Evolutionary conservation across 2,329 filamentous ascomycete species (phyloP).

Genomic region (Cladosporium sp.): DNA sequence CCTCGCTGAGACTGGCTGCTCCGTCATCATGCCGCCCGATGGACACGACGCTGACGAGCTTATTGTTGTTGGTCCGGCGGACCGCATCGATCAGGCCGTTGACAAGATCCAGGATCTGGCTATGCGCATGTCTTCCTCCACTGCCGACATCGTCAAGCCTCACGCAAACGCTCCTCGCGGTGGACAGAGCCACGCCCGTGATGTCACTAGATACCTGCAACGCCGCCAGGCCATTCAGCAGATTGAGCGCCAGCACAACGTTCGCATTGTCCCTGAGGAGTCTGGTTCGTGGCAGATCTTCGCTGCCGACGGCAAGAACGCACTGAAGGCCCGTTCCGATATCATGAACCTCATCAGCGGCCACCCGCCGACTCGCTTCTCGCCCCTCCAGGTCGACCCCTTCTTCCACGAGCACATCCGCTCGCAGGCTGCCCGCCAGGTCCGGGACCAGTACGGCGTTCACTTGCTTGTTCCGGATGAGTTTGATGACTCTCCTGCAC

Average conservation of each 20-base stretch:
- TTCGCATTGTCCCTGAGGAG: constrained; percentile 75
- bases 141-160: constrained; percentile 74
- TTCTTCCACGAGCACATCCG: constrained; percentile 73
- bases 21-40: constrained; percentile 70
- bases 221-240: constrained; percentile 75
- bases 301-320: constrained; percentile 77
- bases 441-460: constrained; percentile 65
- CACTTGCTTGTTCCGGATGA: constrained; percentile 65
- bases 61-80: constrained; percentile 73
- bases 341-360: constrained; percentile 67
- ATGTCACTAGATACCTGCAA: constrained; percentile 80
- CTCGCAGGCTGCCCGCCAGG: constrained; percentile 55
- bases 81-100: constrained; percentile 66
- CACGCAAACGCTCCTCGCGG: constrained; percentile 68
- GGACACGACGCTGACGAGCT: constrained; percentile 76
- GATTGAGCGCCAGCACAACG: constrained; percentile 71
- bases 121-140: constrained; percentile 76
- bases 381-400: constrained; percentile 61
- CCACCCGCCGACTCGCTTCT: constrained; percentile 67
- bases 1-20: constrained; percentile 82
- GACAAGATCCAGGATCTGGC: constrained; percentile 85
- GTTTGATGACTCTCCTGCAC: constrained; percentile 52
- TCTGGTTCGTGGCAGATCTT: constrained; percentile 82
- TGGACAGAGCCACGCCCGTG: constrained; percentile 70
- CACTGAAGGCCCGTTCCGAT: constrained; percentile 66